Base-by-base conservation (phyloP, 768 basidiomycete species). In the Astraeus odoratus region DNA sequence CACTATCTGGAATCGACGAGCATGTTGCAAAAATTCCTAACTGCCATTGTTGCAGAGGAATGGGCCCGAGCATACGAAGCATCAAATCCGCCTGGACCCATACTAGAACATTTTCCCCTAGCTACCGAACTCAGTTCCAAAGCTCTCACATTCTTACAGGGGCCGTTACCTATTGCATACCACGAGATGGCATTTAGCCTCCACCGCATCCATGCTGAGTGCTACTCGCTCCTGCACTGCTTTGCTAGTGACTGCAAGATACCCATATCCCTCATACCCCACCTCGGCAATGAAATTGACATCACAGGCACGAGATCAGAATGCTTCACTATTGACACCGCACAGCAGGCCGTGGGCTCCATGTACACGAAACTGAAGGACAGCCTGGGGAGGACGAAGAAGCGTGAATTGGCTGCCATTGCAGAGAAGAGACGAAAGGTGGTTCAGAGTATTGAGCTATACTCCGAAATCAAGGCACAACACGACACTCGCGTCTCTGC, bases 211-310 rank as follows among this genome's bases (percentile, higher is more conserved):
- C 82, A 88, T 47, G 61, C 70, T 5, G 92, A 96, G 49, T 93
- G 87, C 54, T 74, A 76, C 55, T 73, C 79, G 3, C 77, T 97
- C 23, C 75, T 96, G n/a, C 80, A 80, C 46, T 78, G 84, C 24
- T 96, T 97, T 66, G 71, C 75, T 2, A 70, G 74, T n/a, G 91
- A 95, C 49, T 93, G 86, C 71, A 95, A 93, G 63, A 71, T 98
- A 10, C 79, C 88, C 0, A 72, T 78, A 49, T 78, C 81, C 6
- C 77, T 83, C 16, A 85, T 97, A 38, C 94, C 94, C 0, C 70
- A 73, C 43, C 71, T 98, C 6, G 86, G 87, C 18, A 74, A 67
- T 36, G 85, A 85, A 51, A 80, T 92, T 46, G 88, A 91, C 59
- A 77, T 86, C 42, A 76, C 80, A 12, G 80, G 82, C 19, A 74